phyloP scores from a whole-genome alignment of 2,329 filamentous ascomycete species.

The Exophiala sideris region DNA sequence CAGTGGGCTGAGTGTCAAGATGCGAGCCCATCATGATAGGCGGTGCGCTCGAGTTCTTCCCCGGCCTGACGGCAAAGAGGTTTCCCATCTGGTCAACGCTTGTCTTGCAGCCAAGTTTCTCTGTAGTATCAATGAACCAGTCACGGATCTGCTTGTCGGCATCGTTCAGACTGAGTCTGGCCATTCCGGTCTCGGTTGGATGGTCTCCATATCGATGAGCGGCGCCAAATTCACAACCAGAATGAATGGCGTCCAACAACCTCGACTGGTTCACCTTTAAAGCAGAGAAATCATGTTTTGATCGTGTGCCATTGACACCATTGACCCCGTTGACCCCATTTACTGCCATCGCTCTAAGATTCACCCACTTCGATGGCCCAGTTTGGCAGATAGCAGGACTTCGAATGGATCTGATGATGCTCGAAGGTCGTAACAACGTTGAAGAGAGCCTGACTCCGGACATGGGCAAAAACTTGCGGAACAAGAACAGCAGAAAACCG shows the following conservation, averaged over 20 bases:
- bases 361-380: neutral
- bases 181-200: constrained; percentile 58
- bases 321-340: constrained; percentile 17
- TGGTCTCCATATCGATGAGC: constrained; percentile 29
- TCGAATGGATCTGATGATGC: no score
- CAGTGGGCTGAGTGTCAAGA: constrained; percentile 48
- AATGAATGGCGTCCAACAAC: constrained; percentile 28
- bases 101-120: constrained; percentile 62
- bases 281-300: constrained; percentile 23
- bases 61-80: constrained; percentile 69
- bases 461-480: no score
- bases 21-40: constrained; percentile 70
- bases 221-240: constrained; percentile 28
- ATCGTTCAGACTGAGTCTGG: constrained; percentile 67
- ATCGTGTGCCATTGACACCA: constrained; percentile 18
- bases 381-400: neutral
- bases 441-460: no score
- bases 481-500: no score
- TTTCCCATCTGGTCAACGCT: constrained; percentile 76
- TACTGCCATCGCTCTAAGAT: constrained; percentile 11
- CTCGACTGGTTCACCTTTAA: constrained; percentile 29
- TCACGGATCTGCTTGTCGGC: constrained; percentile 68
- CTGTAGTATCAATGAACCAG: constrained; percentile 68
- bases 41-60: constrained; percentile 54
- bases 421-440: no score